These are phyloP conservation scores for Glaciozyma martinii DNA, from an alignment of 768 basidiomycete genomes.

Conservation along the genomic window DNA sequence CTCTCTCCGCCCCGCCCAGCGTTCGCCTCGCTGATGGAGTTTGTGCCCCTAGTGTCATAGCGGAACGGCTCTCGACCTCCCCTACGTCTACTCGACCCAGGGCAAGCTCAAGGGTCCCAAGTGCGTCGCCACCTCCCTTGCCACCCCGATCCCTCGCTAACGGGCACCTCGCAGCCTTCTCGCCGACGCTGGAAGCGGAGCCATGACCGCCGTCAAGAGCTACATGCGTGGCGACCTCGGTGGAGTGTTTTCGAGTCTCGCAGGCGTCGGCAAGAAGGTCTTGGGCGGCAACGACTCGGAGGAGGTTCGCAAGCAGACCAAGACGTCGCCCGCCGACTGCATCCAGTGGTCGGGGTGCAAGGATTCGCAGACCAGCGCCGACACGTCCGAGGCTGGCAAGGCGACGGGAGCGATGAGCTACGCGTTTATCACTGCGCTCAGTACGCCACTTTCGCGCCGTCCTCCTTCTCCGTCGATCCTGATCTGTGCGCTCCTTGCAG, in stretches of 20 bases:
- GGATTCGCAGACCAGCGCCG: conserved; percentile 44
- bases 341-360: conserved; percentile 45
- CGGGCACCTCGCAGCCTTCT: conserved; percentile 34
- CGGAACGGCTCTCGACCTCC: conserved; percentile 64
- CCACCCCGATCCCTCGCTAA: not conserved
- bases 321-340: conserved; percentile 74
- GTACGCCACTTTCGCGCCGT: not conserved
- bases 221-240: conserved; percentile 72
- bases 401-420: conserved; percentile 48
- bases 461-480: not conserved
- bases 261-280: conserved; percentile 64
- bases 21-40: too few species aligned
- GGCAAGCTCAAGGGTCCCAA: conserved; percentile 36
- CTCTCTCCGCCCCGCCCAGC: too few species aligned
- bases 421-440: conserved; percentile 24
- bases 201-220: conserved; percentile 65
- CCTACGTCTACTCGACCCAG: conserved; percentile 38
- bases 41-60: too few species aligned
- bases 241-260: conserved; percentile 64
- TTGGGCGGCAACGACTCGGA: conserved; percentile 59
- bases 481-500: conserved; percentile 15
- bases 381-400: conserved; percentile 43
- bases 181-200: conserved; percentile 75
- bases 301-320: conserved; percentile 49
- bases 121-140: not conserved